Evolutionary conservation across 139 green algal genomes (phyloP).

Genomic region (Coelastrella sp.): DNA sequence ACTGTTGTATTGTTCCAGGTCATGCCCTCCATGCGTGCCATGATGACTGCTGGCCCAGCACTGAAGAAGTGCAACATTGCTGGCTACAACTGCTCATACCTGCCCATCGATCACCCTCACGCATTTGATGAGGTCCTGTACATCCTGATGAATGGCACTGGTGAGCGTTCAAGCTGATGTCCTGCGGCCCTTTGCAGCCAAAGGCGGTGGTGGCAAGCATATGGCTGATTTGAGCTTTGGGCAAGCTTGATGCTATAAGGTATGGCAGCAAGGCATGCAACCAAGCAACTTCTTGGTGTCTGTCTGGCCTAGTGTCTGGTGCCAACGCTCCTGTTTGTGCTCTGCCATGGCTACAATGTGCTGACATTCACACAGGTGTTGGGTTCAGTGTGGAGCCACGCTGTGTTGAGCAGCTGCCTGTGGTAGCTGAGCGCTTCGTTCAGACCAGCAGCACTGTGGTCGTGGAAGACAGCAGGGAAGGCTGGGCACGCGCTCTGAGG

Average conservation of each 20-base stretch:
- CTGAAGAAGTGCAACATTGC: slow-evolving; percentile 59
- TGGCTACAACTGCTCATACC: slow-evolving; percentile 88
- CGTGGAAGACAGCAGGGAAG: slow-evolving; percentile 61
- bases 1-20: slow-evolving; percentile 14
- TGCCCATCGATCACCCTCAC: slow-evolving; percentile 81
- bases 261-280: no score
- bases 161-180: neutral
- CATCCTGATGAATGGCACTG: slow-evolving; percentile 47
- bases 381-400: slow-evolving; percentile 58
- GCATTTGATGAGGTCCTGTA: slow-evolving; percentile 60
- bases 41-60: slow-evolving; percentile 62
- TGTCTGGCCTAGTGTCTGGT: no score
- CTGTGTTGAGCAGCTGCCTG: slow-evolving; percentile 53
- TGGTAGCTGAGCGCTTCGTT: slow-evolving; percentile 52
- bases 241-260: no score
- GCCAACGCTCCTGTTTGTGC: neutral
- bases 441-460: slow-evolving; percentile 54
- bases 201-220: no score
- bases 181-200: no score
- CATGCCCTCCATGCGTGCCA: slow-evolving; percentile 60
- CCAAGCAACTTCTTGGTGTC: no score
- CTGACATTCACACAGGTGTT: slow-evolving; percentile 44
- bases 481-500: slow-evolving; percentile 55
- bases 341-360: neutral
- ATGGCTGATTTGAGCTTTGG: no score